phyloP scores from a whole-genome alignment of 331 rosid species.

The Arachis monticola region DNA sequence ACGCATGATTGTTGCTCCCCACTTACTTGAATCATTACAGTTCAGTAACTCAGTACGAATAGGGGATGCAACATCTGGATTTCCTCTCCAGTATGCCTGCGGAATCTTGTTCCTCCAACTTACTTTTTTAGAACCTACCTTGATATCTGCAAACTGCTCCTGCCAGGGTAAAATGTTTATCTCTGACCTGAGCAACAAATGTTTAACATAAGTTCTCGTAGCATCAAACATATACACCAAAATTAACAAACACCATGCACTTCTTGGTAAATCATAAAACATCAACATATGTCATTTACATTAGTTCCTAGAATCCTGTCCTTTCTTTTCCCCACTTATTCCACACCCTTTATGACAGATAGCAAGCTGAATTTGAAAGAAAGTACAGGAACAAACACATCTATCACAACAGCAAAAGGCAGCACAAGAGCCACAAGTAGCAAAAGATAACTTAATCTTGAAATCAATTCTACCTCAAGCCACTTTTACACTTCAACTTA shows the following conservation, averaged over 20 bases:
- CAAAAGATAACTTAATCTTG: neutral
- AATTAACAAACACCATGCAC: constrained; percentile 21
- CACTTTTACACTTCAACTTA: neutral
- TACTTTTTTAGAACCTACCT: constrained; percentile 57
- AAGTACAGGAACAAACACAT: neutral
- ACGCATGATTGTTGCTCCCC: constrained; percentile 82
- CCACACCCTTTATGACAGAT: neutral
- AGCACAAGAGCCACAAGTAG: neutral
- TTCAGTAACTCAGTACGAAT: constrained; percentile 62
- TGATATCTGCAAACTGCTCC: constrained; percentile 73
- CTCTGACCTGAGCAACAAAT: constrained; percentile 75
- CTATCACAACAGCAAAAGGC: neutral
- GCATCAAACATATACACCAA: constrained; percentile 5
- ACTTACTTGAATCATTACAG: constrained; percentile 69
- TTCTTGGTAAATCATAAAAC: constrained; percentile 8
- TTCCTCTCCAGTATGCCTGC: constrained; percentile 91
- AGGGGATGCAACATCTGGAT: constrained; percentile 79
- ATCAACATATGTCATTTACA: constrained; percentile 5
- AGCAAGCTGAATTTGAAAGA: neutral
- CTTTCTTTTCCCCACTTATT: neutral
- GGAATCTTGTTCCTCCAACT: constrained; percentile 67
- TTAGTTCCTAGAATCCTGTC: neutral
- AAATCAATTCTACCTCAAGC: neutral
- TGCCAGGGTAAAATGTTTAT: constrained; percentile 73
- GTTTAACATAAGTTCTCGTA: constrained; percentile 20